These are phyloP conservation scores for Talaromyces stipitatus DNA, from an alignment of 495 filamentous ascomycete genomes.

Conservation along the genomic window DNA sequence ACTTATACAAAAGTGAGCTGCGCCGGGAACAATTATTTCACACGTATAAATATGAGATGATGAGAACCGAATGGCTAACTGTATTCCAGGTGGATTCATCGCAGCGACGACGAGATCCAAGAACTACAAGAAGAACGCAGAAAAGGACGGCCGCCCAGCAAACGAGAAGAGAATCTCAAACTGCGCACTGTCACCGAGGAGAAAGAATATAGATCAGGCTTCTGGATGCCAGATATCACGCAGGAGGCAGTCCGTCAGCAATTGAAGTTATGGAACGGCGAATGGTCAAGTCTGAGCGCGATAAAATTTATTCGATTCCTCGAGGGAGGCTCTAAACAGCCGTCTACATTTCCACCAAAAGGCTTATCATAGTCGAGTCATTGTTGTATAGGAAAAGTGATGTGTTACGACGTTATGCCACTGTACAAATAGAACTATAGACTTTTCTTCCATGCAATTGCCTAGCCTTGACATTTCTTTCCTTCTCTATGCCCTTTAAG, in stretches of 20 bases:
- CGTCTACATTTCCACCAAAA: conserved; percentile 63
- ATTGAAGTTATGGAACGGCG: conserved; percentile 53
- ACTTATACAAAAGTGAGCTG: conserved; percentile 53
- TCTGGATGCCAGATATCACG: conserved; percentile 62
- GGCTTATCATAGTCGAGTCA: conserved; percentile 38
- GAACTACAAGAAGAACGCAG: conserved; percentile 67
- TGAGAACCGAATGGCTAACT: background rate
- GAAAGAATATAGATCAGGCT: conserved; percentile 77
- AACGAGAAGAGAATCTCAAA: conserved; percentile 66
- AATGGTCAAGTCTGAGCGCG: conserved; percentile 51
- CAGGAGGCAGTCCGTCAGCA: conserved; percentile 43
- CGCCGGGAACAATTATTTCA: background rate
- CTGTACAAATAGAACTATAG: conserved; percentile 11
- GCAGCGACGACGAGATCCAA: conserved; percentile 68
- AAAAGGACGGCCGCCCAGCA: conserved; percentile 70
- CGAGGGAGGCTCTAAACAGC: conserved; percentile 44
- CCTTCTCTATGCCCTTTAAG: background rate
- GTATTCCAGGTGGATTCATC: conserved; percentile 58
- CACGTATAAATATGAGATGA: conserved; percentile 1
- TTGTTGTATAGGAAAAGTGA: background rate
- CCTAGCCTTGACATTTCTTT: background rate
- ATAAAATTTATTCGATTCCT: conserved; percentile 57
- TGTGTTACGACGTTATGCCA: conserved; percentile 15
- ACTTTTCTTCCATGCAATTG: conserved; percentile 4
- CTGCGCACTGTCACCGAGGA: conserved; percentile 62